Evolutionary conservation across 345 rosid genomes (phyloP), one percentile per base, ranked within the genome.

Genomic region (Dipteronia sinensis): DNA sequence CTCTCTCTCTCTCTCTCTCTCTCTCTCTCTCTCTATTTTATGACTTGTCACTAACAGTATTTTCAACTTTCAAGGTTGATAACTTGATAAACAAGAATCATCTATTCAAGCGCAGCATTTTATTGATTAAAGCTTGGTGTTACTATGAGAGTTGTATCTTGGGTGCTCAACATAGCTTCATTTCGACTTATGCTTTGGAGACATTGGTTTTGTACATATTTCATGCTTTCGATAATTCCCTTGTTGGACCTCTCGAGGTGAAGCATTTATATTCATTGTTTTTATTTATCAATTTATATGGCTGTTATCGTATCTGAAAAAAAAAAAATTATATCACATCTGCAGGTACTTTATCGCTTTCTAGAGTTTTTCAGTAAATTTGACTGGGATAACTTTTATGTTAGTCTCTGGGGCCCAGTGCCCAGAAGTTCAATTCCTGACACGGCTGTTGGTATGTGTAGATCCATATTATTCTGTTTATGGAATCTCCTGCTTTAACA

Each of bases 31-130:
- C 70, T 38, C 71, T 19, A 2, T 67, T 2, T 15, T 47, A 25
- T 6, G 13, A 22, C 53, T 59, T 56, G n/a, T 76, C 27, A 51
- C 66, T 76, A 49, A 69, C 72, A 13, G 71, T n/a, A 31, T 76
- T 72, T 53, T 80, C 31, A 20, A 69, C 58, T 56, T 23, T 82
- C 76, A 71, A 89, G 91, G 90, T 89, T 74, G 93, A 89, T 77
- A 71, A 80, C 76, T 74, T 85, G 83, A 88, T 90, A 64, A 79
- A 74, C 51, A 83, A 83, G 67, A 76, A 80, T 71, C 90, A 90
- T 80, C 78, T 90, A 64, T 90, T 90, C 82, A 90, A 90, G 70
- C 81, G 88, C 53, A 90, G 93, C 73, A 84, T 86, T 31, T 82
- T 84, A 67, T 70, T 86, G 82, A 86, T 86, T 40, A 86, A 84